Base-by-base conservation (phyloP, 306 rosid species). In the Corylus avellana region DNA sequence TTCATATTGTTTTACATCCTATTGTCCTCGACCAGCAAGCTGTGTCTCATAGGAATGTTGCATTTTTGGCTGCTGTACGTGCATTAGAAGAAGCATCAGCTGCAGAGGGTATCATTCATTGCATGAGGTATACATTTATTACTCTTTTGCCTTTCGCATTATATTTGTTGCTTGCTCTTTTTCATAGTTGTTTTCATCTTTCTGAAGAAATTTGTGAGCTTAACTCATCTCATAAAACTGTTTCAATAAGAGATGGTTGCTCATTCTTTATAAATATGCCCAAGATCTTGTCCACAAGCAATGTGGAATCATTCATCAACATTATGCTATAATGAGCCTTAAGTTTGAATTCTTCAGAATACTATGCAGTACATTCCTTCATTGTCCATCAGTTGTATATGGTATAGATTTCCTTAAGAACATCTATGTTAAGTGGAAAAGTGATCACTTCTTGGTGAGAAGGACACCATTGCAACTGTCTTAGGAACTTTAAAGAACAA, bases 81-180 rank as follows among this genome's bases (percentile, higher is more conserved):
- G 78, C 87, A 0, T 82, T 92, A 61, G 89, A 92, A 90, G 97
- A 92, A 83, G 87, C 93, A 50, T 80, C 92, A 5, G 95, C 94
- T 29, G 78, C 80, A 51, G 89, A 92, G 47, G 49, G 83, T 58
- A 83, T 92, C 50, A 73, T 90, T 75, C 88, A 78, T 72, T 87
- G 92, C 87, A 86, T 87, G 92, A n/a, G 93, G 97, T 92, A 86
- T 53, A 68, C 22, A 25, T 77, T n/a, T 27, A 39, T 18, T 11
- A 32, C 29, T 35, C 8, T 57, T 74, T 4, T 9, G 59, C 42
- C 9, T 22, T 55, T 82, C 47, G 16, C 46, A 12, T 70, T 20
- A n/a, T 20, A 55, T 62, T 73, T 48, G 63, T 35, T 37, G 74
- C 18, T 6, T 0, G 32, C 5, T 29, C 18, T 63, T 27, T 27